phyloP scores from a whole-genome alignment of 192 early-diverging fungal species.

The Lobosporangium transversale region DNA sequence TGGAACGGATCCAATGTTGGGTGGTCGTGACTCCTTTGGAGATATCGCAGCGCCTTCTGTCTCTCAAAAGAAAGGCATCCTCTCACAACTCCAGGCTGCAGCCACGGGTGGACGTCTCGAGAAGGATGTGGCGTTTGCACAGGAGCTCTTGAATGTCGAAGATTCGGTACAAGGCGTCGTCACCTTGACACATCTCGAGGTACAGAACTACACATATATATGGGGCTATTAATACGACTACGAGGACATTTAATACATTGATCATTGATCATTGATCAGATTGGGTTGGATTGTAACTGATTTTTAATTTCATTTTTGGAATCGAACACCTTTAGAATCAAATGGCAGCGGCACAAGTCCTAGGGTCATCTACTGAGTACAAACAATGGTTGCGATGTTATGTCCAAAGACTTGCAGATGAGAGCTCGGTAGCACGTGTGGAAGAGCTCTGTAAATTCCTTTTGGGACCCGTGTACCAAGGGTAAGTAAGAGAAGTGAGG shows the following conservation, averaged over 20 bases:
- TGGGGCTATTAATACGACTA: too few species aligned
- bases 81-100: constrained; percentile 35
- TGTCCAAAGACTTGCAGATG: constrained; percentile 73
- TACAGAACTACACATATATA: too few species aligned
- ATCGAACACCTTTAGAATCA: constrained; percentile 66
- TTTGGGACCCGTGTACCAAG: constrained; percentile 62
- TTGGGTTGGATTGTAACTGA: too few species aligned
- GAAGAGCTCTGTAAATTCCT: constrained; percentile 77
- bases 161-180: constrained; percentile 47
- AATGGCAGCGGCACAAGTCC: constrained; percentile 59
- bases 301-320: too few species aligned
- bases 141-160: constrained; percentile 44
- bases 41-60: constrained; percentile 25
- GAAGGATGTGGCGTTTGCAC: constrained; percentile 44
- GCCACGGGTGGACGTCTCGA: constrained; percentile 20
- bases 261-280: too few species aligned
- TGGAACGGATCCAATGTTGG: constrained; percentile 35
- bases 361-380: constrained; percentile 69
- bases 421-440: constrained; percentile 65
- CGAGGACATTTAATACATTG: too few species aligned
- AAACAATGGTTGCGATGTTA: constrained; percentile 68
- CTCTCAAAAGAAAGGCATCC: constrained; percentile 26
- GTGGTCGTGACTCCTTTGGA: constrained; percentile 24
- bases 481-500: constrained; percentile 52
- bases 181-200: constrained; percentile 61